Base-by-base conservation (phyloP, 495 filamentous ascomycete species). In the Podospora conica region DNA sequence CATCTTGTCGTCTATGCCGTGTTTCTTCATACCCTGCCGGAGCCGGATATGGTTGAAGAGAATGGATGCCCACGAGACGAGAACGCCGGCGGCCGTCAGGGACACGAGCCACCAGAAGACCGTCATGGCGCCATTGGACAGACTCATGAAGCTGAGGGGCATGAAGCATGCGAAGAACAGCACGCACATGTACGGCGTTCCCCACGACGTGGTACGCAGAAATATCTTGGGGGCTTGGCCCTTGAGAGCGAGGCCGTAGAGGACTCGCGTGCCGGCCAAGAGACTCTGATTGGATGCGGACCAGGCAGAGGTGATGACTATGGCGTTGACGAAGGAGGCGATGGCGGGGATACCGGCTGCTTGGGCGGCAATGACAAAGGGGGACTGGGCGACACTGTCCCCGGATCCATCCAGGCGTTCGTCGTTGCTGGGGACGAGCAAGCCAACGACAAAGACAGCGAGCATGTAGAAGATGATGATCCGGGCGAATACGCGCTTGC, bases 291-390 rank as follows among this genome's bases (percentile, higher is more conserved):
- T 90, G 18, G 85, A 85, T 3, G 89, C 86, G 20, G 85, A 86
- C 79, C 90, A 89, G 2, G 88, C 90, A 3, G 88, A 90, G 10
- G 89, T 85, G 53, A 91, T 81, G 60, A 93, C 90, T 6, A 88
- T 79, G 1, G 86, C 83, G 33, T 90, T 92, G 63, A 88, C 88
- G 25, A 90, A 79, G 3, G 78, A 82, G n/a, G 85, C 82, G 18
- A 92, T 81, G 9, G 81, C 83, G 0, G 78, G 79, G 55, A 91
- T 86, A 53, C 88, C 87, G 0, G 89, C 90, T 12, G 83, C 77
- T n/a, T 80, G 75, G 27, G 90, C 86, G 0, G 90, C 87, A 55
- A 92, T 82, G 1, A 91, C 90, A 66, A 91, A 90, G 5, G 90
- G 90, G n/a, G 82, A 90, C 58, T 85, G 87, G 27, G 86, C 84